Evolutionary conservation across 1,284 basidiomycete species (phyloP), one percentile per base, ranked within the genome.

Genomic region (Phellopilus nigrolimitatus): DNA sequence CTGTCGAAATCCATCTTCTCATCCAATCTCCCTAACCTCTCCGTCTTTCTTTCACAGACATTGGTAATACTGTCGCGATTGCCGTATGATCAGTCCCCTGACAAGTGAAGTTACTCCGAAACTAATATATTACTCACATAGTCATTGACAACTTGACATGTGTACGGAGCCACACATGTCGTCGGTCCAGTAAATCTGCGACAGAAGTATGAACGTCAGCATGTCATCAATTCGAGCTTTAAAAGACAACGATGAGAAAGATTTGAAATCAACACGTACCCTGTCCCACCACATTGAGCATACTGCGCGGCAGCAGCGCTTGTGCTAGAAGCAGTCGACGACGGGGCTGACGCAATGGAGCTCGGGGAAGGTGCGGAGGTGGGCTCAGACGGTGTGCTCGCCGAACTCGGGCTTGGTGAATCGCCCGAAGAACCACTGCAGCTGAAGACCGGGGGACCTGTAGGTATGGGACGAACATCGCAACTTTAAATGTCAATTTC

Each of bases 201-300:
- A 37, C n/a, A 37, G 25, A 22, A 15, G 21, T n/a, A 24, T n/a
- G 36, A n/a, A 9, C n/a, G 6, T 22, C 25, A 41, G 41, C 17
- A 33, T n/a, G n/a, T 41, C 5, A 24, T 6, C 21, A 25, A 36
- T 7, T 2, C 6, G 2, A 34, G 24, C 3, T 4, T 13, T 22
- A n/a, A n/a, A n/a, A n/a, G n/a, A n/a, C n/a, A n/a, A n/a, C n/a
- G n/a, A n/a, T n/a, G n/a, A n/a, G n/a, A n/a, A n/a, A n/a, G 30
- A 21, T 22, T 12, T n/a, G 8, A 13, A 22, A 2, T 22, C 7
- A n/a, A 28, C 30, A 40, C 50, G 4, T 22, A 52, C 51, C 53
- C 53, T 13, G 15, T 28, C 7, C 53, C 53, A 27, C 53, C 53
- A 27, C 53, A 55, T 30, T 55, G 53, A 4, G 53, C 53, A 17